Conservation (phyloP, 2,329 filamentous ascomycete species). For the Fusarium nematophilum region DNA sequence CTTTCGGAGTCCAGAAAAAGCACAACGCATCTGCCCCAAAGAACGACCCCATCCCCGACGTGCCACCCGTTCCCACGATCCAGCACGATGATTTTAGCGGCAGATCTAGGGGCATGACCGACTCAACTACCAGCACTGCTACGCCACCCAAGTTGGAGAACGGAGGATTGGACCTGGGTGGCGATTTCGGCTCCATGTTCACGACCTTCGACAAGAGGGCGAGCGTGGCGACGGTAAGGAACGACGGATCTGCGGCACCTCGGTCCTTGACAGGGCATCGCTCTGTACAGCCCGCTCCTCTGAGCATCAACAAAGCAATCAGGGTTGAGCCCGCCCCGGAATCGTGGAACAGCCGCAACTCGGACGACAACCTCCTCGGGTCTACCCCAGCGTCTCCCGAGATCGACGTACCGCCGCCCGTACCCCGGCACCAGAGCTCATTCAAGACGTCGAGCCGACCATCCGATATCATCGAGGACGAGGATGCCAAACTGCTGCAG, state of each 20-base stretch:
- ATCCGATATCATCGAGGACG: slow-evolving; percentile 59
- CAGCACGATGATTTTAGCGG: slow-evolving; percentile 47
- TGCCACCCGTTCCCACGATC: slow-evolving; percentile 53
- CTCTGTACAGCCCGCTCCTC: slow-evolving; percentile 55
- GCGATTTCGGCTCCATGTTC: slow-evolving; percentile 69
- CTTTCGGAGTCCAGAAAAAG: slow-evolving; percentile 69
- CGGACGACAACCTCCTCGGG: slow-evolving; percentile 59
- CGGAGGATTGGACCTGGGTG: slow-evolving; percentile 63
- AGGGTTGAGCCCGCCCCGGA: slow-evolving; percentile 59
- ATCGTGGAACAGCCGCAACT: slow-evolving; percentile 63
- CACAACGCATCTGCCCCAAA: slow-evolving; percentile 46
- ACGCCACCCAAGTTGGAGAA: slow-evolving; percentile 62
- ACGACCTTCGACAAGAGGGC: slow-evolving; percentile 66
- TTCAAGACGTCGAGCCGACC: slow-evolving; percentile 50
- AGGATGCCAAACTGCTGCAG: slow-evolving; percentile 64
- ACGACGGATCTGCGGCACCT: slow-evolving; percentile 51
- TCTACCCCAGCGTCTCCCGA: slow-evolving; percentile 52
- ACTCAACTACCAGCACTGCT: slow-evolving; percentile 65
- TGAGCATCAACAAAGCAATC: slow-evolving; percentile 59
- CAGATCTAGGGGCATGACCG: slow-evolving; percentile 63
- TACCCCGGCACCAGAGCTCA: slow-evolving; percentile 53
- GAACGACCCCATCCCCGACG: slow-evolving; percentile 47
- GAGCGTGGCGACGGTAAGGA: slow-evolving; percentile 61
- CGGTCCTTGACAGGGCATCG: slow-evolving; percentile 61
- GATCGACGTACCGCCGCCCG: slow-evolving; percentile 53